Evolutionary conservation across 2,329 filamentous ascomycete species (phyloP), one percentile per base, ranked within the genome.

Genomic region (Beauveria pseudobassiana): DNA sequence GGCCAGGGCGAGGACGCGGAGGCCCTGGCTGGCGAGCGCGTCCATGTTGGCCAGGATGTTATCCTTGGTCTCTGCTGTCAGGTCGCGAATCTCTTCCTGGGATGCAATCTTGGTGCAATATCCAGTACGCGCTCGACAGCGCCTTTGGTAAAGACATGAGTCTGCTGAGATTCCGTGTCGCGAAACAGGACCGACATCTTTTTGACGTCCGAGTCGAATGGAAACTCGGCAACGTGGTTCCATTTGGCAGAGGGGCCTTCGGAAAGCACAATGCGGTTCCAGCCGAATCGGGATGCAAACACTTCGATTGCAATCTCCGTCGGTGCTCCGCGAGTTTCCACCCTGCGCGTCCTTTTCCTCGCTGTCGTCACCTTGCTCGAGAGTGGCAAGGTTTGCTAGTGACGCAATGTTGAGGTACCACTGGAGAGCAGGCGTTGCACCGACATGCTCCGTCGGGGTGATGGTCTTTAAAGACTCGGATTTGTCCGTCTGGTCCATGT

Each of bases 111-210:
- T 73, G 3, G 78, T 79, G 69, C 87, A 90, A 80, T 80, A 14
- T 83, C 79, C 5, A 89, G 74, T 12, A 90, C 80, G 30, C 86
- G 78, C 67, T 90, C 87, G 2, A 89, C 86, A 1, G 87, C 87
- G 56, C 85, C 85, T 68, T 86, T 85, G 63, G 82, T 83, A 69
- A 83, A 83, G 49, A 81, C 74, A 66, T 70, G 73, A n/a, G 63
- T 65, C 63, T 74, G 70, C 12, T 73, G 65, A 10, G 70, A 69
- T 9, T 61, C 42, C 2, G 38, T 62, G 55, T 68, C 64, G n/a
- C 65, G 73, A 70, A 81, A 83, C 51, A 84, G 75, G 54, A 84
- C 80, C 1, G 80, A 82, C 82, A 85, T 85, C 61, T 79, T 78
- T 71, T 85, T 85, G 62, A 85, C 75, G 62, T 78, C 78, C 0